Evolutionary conservation across 768 basidiomycete species (phyloP), one percentile per base, ranked within the genome.

Genomic region (Russula virescens): DNA sequence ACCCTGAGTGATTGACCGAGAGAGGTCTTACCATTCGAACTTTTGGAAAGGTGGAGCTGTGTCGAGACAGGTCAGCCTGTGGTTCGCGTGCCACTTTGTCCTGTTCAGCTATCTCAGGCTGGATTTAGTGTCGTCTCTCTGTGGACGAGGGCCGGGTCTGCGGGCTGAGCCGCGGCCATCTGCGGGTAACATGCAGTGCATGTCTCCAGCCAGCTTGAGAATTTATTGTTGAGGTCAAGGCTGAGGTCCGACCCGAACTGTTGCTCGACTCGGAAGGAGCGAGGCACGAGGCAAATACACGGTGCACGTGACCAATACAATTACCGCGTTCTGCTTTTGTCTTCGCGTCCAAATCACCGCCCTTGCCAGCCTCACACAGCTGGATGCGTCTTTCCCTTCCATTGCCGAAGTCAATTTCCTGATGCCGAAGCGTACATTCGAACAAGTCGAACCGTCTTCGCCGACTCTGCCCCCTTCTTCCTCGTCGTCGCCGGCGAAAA

Each of bases 361-460:
- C 13, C 5, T 38, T 14, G 38, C 8, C 13, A 38, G 38, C 38
- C 38, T 38, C 34, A 10, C 34, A 5, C 34, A 5, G 10, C 38
- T 38, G 38, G 38, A 38, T 38, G 38, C 38, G 6, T 38, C 38
- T 14, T 38, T 38, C 38, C 10, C 38, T 31, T 31, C 31, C 31
- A 31, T 31, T 31, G 5, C 8, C 31, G 31, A 31, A 31, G 5
- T 38, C 38, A 2, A 38, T 1, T 13, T 2, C 14, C 5, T 23
- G 11, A 64, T 60, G 62, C 23, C 62, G 13, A 64, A 64, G 35
- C 63, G 63, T 26, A 50, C 58, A 1, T 60, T 64, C n/a, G 1
- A 52, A 28, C 14, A 64, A 6, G 16, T 55, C 0, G 63, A 60
- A 2, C 51, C 58, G 0, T 64, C 63, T 23, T 55, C 63, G 1